phyloP scores from a whole-genome alignment of 2,329 filamentous ascomycete genomes.

The Fonsecaea multimorphosa region DNA sequence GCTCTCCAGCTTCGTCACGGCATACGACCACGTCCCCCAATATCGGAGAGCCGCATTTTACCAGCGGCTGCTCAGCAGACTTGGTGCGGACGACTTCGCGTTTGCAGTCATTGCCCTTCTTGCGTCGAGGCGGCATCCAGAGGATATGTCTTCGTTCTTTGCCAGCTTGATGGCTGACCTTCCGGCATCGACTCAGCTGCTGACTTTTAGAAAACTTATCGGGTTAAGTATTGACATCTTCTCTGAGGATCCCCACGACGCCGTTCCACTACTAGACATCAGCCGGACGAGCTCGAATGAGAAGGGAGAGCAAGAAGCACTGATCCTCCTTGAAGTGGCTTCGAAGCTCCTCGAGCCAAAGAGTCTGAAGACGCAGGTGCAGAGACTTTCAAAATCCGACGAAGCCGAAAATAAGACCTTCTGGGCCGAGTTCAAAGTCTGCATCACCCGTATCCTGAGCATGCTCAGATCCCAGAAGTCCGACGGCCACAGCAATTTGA shows the following conservation, averaged over 20 bases:
- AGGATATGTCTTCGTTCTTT: constrained; percentile 76
- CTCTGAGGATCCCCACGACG: constrained; percentile 74
- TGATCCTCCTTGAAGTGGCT: constrained; percentile 48
- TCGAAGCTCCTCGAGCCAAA: constrained; percentile 30
- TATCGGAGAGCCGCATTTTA: constrained; percentile 85
- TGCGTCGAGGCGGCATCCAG: constrained; percentile 84
- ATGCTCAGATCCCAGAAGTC: constrained; percentile 31
- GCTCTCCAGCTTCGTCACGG: constrained; percentile 92
- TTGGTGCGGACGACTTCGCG: constrained; percentile 85
- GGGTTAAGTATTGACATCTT: constrained; percentile 77
- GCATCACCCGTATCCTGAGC: constrained; percentile 40
- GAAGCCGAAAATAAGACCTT: constrained; percentile 16
- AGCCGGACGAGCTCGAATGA: constrained; percentile 46
- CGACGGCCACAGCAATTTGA: constrained; percentile 37
- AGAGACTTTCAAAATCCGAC: constrained; percentile 21
- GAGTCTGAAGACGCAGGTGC: constrained; percentile 27
- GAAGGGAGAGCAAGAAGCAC: constrained; percentile 46
- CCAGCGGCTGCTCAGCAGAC: constrained; percentile 79
- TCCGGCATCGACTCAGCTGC: constrained; percentile 74
- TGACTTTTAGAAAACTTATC: constrained; percentile 76
- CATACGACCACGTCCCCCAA: constrained; percentile 92
- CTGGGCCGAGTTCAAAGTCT: constrained; percentile 36
- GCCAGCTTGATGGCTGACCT: constrained; percentile 76
- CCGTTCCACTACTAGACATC: constrained; percentile 72
- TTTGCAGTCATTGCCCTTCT: constrained; percentile 88